Evolutionary conservation across 2,329 filamentous ascomycete species (phyloP), one percentile per base, ranked within the genome.

Genomic region (Paracamarosporium sp.): DNA sequence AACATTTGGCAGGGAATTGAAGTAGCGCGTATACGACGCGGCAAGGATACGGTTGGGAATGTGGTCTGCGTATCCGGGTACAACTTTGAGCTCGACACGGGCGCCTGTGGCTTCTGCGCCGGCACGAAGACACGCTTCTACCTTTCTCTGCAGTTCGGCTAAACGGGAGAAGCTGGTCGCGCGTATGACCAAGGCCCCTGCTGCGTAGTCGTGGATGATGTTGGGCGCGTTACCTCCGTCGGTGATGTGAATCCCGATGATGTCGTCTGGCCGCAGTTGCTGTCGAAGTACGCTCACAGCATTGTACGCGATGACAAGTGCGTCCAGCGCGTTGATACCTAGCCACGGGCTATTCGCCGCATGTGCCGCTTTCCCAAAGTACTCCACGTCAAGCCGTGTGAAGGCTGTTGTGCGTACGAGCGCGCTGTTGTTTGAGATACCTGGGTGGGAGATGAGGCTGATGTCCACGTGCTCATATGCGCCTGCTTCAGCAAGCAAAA

Each of bases 11-110:
- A 69, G 56, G 4, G 40, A 36, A 25, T 65, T 69, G 61, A 65
- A 69, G 50, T 47, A 77, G 58, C 48, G 57, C 22, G 59, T 73
- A 68, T 70, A 78, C 70, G 47, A 69, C 53, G 25, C 60, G 30
- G 68, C 85, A 13, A 87, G 72, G 13, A 81, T 72, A 6, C 75
- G 73, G 62, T 86, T 86, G 0, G 84, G 84, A 4, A 86, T 79
- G 62, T 86, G 83, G 66, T 87, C 81, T 13, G 80, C 79, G 64
- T 87, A 87, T 1, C 77, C 76, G 50, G 76, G 75, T 4, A 73
- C 71, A 1, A 69, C 67, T 4, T 79, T 81, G 25, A 83, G 72
- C 54, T 80, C 74, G 0, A 85, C 68, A 6, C 62, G 76, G 0
- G 84, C 84, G 0, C 84, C 85, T 0, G 84, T 83, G 13, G 80